Conservation (phyloP, 257 asterid genomes). For the Solanum clarkiae region DNA sequence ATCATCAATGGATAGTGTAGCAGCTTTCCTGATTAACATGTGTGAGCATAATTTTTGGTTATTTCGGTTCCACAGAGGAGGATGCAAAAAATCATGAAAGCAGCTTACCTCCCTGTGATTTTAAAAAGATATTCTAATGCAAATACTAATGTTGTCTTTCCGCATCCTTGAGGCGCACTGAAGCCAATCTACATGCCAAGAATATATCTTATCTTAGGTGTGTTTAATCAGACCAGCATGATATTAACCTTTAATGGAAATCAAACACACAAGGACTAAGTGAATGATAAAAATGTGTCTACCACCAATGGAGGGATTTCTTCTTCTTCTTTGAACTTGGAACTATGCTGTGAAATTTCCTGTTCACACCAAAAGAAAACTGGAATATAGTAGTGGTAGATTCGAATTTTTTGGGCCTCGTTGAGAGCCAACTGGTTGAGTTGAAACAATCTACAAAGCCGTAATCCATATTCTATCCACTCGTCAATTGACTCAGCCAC, state of each 20-base stretch:
- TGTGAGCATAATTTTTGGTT: background rate
- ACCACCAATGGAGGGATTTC: slow-evolving; percentile 93
- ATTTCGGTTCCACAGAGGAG: background rate
- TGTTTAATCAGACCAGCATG: background rate
- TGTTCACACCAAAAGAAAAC: slow-evolving; percentile 92
- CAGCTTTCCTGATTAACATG: slow-evolving; percentile 55
- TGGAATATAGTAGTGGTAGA: slow-evolving; percentile 89
- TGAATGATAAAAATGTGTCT: background rate
- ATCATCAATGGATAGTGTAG: slow-evolving; percentile 85
- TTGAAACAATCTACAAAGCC: slow-evolving; percentile 74
- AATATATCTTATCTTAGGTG: background rate
- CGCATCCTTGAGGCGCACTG: slow-evolving; percentile 99
- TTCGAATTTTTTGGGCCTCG: slow-evolving; percentile 70
- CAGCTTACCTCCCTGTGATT: slow-evolving; percentile 81
- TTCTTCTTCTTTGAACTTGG: slow-evolving; percentile 53
- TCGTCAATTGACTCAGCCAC: slow-evolving; percentile 85
- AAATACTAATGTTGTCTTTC: slow-evolving; percentile 92
- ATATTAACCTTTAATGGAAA: background rate
- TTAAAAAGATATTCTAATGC: slow-evolving; percentile 78
- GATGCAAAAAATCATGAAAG: background rate
- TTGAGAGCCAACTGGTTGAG: slow-evolving; percentile 58
- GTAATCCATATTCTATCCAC: slow-evolving; percentile 70
- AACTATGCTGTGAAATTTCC: slow-evolving; percentile 55
- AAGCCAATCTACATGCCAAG: slow-evolving; percentile 75
- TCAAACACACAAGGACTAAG: background rate